phyloP scores from a whole-genome alignment of 2,329 filamentous ascomycete genomes.

The Nigrospora osmanthi region DNA sequence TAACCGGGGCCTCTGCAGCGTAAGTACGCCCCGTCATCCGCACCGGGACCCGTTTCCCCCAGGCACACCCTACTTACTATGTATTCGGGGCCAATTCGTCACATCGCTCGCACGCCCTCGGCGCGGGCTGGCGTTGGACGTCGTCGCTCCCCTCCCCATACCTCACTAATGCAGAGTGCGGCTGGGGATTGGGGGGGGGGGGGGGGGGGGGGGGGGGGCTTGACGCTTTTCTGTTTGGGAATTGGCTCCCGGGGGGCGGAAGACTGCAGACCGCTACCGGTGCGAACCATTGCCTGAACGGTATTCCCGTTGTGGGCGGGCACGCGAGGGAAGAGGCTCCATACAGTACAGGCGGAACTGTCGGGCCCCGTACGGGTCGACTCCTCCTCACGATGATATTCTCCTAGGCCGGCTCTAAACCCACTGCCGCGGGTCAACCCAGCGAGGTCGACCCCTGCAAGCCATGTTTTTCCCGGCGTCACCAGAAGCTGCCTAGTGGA shows the following conservation, averaged over 20 bases:
- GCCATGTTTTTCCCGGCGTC: constrained; percentile 3
- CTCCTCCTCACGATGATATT: constrained; percentile 5
- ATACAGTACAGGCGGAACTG: constrained; percentile 7
- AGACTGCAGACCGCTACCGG: background rate
- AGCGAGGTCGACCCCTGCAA: constrained; percentile 10
- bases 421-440: constrained; percentile 26
- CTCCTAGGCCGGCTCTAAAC: constrained; percentile 19
- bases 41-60: background rate
- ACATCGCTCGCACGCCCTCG: background rate
- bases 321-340: constrained; percentile 1
- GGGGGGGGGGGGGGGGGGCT: no score
- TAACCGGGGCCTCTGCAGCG: background rate
- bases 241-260: background rate
- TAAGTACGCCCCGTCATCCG: background rate
- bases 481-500: background rate
- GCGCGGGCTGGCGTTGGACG: no score
- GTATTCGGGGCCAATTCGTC: background rate
- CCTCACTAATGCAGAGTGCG: constrained; percentile 6
- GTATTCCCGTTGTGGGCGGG: background rate
- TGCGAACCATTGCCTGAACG: background rate
- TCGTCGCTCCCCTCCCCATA: background rate
- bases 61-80: no score
- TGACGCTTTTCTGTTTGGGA: constrained; percentile 1
- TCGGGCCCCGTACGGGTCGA: background rate
- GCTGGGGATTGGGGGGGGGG: no score